Evolutionary conservation across 2,329 filamentous ascomycete species (phyloP).

Genomic region (Xylaria sp.): DNA sequence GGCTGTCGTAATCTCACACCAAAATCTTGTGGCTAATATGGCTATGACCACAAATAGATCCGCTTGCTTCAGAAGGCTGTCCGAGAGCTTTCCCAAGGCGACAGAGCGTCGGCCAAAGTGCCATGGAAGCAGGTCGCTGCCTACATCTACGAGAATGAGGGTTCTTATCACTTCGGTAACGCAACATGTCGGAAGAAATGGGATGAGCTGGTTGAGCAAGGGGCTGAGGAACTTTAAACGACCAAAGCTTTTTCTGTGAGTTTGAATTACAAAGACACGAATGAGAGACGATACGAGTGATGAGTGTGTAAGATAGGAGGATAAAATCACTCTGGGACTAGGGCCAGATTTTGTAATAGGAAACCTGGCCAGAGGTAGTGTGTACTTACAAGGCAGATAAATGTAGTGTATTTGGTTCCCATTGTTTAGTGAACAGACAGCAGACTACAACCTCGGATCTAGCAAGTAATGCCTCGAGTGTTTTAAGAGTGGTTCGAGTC

Average conservation of each 20-base stretch:
- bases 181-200: slow-evolving; percentile 69
- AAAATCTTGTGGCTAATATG: slow-evolving; percentile 8
- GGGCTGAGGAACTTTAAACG: slow-evolving; percentile 24
- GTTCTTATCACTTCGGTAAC: slow-evolving; percentile 69
- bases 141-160: slow-evolving; percentile 63
- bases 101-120: slow-evolving; percentile 53
- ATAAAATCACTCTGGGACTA: background rate
- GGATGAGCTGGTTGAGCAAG: slow-evolving; percentile 56
- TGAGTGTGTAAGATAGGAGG: slow-evolving; percentile 38
- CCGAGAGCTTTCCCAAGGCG: slow-evolving; percentile 49
- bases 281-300: slow-evolving; percentile 18
- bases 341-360: slow-evolving; percentile 26
- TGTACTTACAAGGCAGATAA: slow-evolving; percentile 43
- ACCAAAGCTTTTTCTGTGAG: background rate
- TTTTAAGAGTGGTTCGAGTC: background rate
- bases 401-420: slow-evolving; percentile 24
- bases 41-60: slow-evolving; percentile 51
- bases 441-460: slow-evolving; percentile 34
- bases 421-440: slow-evolving; percentile 30
- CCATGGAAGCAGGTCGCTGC: slow-evolving; percentile 69
- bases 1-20: background rate
- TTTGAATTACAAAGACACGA: background rate
- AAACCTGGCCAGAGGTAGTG: slow-evolving; percentile 25
- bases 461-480: slow-evolving; percentile 12
- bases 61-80: slow-evolving; percentile 59